phyloP scores from a whole-genome alignment of 2,329 filamentous ascomycete genomes.

The Rutstroemia sp. region DNA sequence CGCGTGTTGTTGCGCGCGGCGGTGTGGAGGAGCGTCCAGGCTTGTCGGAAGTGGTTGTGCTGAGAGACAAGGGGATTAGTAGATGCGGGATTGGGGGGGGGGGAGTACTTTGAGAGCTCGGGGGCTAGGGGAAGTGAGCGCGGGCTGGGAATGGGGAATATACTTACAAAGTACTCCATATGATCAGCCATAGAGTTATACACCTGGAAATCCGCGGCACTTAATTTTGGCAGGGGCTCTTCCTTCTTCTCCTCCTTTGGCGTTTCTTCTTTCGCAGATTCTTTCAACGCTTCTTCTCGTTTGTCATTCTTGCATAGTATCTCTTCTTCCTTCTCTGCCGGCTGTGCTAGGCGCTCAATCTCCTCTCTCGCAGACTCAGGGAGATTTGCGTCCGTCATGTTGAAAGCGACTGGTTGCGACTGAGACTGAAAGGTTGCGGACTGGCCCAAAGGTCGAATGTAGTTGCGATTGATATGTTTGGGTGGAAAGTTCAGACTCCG shows the following conservation, averaged over 20 bases:
- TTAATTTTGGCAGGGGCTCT: constrained; percentile 43
- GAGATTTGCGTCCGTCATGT: neutral
- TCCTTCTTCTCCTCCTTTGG: constrained; percentile 17
- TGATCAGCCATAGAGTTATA: constrained; percentile 57
- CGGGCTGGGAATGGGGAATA: neutral
- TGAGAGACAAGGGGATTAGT: constrained; percentile 28
- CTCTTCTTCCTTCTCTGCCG: constrained; percentile 40
- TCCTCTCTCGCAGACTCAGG: neutral
- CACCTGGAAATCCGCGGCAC: constrained; percentile 46
- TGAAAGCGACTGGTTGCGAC: neutral
- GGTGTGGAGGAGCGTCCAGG: constrained; percentile 64
- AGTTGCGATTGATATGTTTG: too few relatives aligned
- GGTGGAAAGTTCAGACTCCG: too few relatives aligned
- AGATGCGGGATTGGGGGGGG: neutral
- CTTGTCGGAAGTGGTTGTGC: constrained; percentile 70
- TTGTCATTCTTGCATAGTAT: constrained; percentile 31
- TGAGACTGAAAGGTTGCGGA: too few relatives aligned
- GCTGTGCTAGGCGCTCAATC: constrained; percentile 50
- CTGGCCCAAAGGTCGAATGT: neutral
- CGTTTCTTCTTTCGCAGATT: constrained; percentile 17
- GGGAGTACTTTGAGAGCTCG: neutral
- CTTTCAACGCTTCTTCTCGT: constrained; percentile 42
- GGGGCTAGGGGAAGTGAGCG: neutral
- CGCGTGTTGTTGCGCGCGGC: constrained; percentile 54
- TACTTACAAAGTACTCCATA: constrained; percentile 54